Conservation (phyloP, 140 eudicot species). For the Artemisia princeps region DNA sequence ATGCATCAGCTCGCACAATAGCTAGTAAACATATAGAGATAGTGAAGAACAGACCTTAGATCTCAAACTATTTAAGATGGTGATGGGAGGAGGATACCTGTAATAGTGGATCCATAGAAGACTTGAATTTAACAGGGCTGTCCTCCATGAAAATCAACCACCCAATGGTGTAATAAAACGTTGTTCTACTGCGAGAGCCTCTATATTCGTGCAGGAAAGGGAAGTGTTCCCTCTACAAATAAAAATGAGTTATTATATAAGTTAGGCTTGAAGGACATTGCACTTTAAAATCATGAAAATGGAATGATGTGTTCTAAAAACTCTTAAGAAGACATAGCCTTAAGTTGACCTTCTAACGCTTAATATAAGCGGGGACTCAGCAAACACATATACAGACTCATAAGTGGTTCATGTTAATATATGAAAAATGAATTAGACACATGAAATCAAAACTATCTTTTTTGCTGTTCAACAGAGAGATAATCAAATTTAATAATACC, state of each 20-base stretch:
- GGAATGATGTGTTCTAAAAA: background rate
- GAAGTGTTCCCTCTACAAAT: slow-evolving; percentile 76
- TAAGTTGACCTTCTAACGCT: background rate
- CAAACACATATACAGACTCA: slow-evolving; percentile 2
- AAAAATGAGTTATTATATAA: background rate
- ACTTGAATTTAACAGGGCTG: slow-evolving; percentile 67
- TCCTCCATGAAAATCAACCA: slow-evolving; percentile 85
- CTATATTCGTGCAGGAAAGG: slow-evolving; percentile 69
- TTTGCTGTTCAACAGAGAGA: no score
- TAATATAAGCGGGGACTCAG: background rate
- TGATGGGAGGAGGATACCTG: slow-evolving; percentile 35
- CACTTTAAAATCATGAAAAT: background rate
- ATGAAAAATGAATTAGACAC: background rate
- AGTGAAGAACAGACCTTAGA: background rate
- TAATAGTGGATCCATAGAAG: slow-evolving; percentile 74
- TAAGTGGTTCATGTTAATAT: background rate
- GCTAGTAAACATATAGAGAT: background rate
- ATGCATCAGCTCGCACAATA: background rate
- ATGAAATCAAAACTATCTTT: background rate
- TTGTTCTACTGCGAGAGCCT: slow-evolving; percentile 86
- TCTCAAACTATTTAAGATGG: background rate
- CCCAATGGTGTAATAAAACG: slow-evolving; percentile 84
- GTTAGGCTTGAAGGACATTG: slow-evolving; percentile 7
- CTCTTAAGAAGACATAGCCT: background rate
- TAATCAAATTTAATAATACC: no score